Percentiles rank a stretch among this genome's conserved stretches.
Conservation (phyloP, 345 rosid species). For the Euclidium syriacum region DNA sequence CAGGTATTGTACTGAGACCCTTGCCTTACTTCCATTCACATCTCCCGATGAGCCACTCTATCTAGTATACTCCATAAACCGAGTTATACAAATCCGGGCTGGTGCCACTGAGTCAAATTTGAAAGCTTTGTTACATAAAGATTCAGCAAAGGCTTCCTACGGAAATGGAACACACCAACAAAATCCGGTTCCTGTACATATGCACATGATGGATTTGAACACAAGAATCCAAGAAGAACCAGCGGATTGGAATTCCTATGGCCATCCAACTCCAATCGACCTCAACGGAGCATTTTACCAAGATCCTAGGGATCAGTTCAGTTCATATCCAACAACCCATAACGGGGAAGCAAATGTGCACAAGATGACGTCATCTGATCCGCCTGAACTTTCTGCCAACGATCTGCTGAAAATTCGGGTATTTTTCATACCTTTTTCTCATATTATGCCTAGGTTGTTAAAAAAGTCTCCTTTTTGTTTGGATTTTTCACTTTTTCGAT, state of each 20-base stretch:
- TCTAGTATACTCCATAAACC: conserved; percentile 82
- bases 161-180: conserved; percentile 51
- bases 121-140: conserved; percentile 68
- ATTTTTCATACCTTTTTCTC: conserved; percentile 1
- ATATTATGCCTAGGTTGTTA: background rate
- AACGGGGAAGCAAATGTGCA: conserved; percentile 36
- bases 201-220: conserved; percentile 53
- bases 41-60: conserved; percentile 97
- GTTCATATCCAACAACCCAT: conserved; percentile 23
- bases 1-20: conserved; percentile 98
- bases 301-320: conserved; percentile 38
- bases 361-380: conserved; percentile 31
- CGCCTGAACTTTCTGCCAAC: conserved; percentile 47
- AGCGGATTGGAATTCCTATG: conserved; percentile 25
- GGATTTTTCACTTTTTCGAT: background rate
- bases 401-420: conserved; percentile 83
- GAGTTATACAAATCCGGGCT: conserved; percentile 89
- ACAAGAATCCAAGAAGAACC: conserved; percentile 42
- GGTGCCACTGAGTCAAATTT: conserved; percentile 91
- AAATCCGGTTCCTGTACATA: conserved; percentile 27
- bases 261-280: conserved; percentile 42
- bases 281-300: conserved; percentile 56
- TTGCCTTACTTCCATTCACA: conserved; percentile 89
- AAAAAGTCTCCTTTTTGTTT: background rate
- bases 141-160: conserved; percentile 30